phyloP scores from a whole-genome alignment of 257 asterid species.

The Nicotiana paniculata region DNA sequence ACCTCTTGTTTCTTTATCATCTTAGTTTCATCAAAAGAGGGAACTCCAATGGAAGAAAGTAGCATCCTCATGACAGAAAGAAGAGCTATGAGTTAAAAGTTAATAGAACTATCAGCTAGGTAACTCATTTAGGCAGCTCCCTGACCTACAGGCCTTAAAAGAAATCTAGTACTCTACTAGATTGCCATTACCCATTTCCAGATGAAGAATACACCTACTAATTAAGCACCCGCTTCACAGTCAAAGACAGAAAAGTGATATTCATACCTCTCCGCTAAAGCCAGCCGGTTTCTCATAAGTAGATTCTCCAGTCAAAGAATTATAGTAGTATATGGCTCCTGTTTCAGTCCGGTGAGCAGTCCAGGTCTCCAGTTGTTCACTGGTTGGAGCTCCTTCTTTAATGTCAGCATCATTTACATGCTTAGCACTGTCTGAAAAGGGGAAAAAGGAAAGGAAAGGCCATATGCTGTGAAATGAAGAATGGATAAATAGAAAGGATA shows the following conservation, averaged over 20 bases:
- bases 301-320: constrained; percentile 80
- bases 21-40: not conserved
- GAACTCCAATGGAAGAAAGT: not conserved
- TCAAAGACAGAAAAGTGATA: constrained; percentile 11
- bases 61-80: not conserved
- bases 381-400: constrained; percentile 37
- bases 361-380: constrained; percentile 64
- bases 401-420: constrained; percentile 29
- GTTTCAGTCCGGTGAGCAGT: constrained; percentile 87
- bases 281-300: constrained; percentile 85
- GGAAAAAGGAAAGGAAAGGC: not conserved
- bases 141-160: not conserved
- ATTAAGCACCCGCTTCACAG: not conserved
- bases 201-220: not conserved
- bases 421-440: constrained; percentile 32
- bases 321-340: constrained; percentile 81
- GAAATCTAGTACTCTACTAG: not conserved
- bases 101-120: not conserved
- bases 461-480: not conserved
- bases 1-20: not conserved
- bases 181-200: not conserved
- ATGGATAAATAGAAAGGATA: not conserved
- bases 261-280: constrained; percentile 80
- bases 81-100: not conserved
- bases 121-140: not conserved